These are phyloP conservation scores for Colletotrichum noveboracense DNA, from an alignment of 2,329 filamentous ascomycete genomes.

Conservation along the genomic window DNA sequence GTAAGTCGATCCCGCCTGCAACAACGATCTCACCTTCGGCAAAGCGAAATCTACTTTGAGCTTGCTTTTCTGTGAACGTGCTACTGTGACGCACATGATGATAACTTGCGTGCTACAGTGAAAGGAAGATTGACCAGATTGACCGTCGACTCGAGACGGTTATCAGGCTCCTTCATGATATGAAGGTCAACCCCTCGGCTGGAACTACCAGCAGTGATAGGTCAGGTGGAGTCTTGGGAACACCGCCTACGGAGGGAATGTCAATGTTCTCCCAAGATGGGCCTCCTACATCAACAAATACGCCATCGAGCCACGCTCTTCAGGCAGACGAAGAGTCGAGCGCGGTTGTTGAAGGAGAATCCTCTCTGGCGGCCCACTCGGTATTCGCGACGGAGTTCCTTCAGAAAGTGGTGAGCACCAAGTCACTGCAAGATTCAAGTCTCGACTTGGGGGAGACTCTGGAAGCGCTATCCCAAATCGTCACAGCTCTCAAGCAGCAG, in stretches of 20 bases:
- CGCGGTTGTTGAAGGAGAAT: conserved; percentile 46
- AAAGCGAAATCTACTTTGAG: not conserved
- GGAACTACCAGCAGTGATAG: not conserved
- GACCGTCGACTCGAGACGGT: conserved; percentile 40
- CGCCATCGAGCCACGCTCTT: conserved; percentile 10
- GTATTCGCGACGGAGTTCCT: conserved; percentile 52
- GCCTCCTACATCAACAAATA: conserved; percentile 14
- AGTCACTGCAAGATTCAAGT: conserved; percentile 26
- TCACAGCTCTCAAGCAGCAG: conserved; percentile 30
- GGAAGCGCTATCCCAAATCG: conserved; percentile 37
- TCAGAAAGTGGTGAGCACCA: conserved; percentile 38
- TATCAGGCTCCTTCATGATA: conserved; percentile 36
- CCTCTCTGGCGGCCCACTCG: conserved; percentile 50
- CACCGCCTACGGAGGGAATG: not conserved
- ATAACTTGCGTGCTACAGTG: conserved; percentile 26
- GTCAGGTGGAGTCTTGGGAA: not conserved
- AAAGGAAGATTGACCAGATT: conserved; percentile 43
- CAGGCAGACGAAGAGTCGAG: conserved; percentile 27
- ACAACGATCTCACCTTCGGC: not conserved
- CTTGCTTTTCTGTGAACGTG: not conserved
- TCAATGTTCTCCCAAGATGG: not conserved
- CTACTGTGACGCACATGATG: not conserved
- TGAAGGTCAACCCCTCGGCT: conserved; percentile 30
- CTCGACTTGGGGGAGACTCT: conserved; percentile 39
- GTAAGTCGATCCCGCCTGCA: conserved; percentile 28